Evolutionary conservation across 2,329 filamentous ascomycete species (phyloP).

Genomic region (Endocalyx cinctus): DNA sequence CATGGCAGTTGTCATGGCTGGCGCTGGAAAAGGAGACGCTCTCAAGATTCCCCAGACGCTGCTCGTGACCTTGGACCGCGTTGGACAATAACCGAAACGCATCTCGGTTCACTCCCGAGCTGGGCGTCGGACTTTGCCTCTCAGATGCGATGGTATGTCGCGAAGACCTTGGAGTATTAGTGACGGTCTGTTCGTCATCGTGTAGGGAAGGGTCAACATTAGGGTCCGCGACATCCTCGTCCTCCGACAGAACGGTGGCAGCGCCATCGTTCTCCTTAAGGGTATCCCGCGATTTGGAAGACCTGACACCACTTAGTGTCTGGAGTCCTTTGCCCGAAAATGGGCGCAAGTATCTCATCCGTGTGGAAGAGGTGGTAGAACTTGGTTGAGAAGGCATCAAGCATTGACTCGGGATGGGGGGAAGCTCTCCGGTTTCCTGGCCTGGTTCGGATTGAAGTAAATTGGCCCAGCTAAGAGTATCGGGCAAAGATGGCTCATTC

Average conservation of each 20-base stretch:
- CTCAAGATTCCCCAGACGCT: slow-evolving; percentile 65
- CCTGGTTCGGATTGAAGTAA: slow-evolving; percentile 35
- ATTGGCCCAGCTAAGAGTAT: slow-evolving; percentile 51
- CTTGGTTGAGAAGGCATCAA: slow-evolving; percentile 47
- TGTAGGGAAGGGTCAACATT: slow-evolving; percentile 15
- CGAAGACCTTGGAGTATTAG: slow-evolving; percentile 27
- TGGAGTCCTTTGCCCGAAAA: slow-evolving; percentile 53
- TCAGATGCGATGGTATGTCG: slow-evolving; percentile 16
- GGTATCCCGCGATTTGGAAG: slow-evolving; percentile 27
- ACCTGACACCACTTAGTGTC: slow-evolving; percentile 42
- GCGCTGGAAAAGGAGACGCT: slow-evolving; percentile 63
- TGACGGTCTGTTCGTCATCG: slow-evolving; percentile 25
- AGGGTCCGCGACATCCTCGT: slow-evolving; percentile 15
- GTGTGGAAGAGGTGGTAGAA: slow-evolving; percentile 48
- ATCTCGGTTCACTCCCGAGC: slow-evolving; percentile 24
- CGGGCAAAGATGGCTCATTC: slow-evolving; percentile 44
- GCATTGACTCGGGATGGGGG: slow-evolving; percentile 47
- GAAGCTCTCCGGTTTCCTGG: slow-evolving; percentile 28
- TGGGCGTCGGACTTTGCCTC: slow-evolving; percentile 14
- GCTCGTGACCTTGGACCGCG: slow-evolving; percentile 56
- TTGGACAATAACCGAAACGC: slow-evolving; percentile 43
- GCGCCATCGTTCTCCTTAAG: slow-evolving; percentile 25
- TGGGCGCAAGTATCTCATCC: slow-evolving; percentile 47
- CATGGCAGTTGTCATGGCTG: slow-evolving; percentile 64
- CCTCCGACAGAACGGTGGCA: slow-evolving; percentile 6